Conservation (phyloP, 2,329 filamentous ascomycete genomes). For the Verticillium isaacii region DNA sequence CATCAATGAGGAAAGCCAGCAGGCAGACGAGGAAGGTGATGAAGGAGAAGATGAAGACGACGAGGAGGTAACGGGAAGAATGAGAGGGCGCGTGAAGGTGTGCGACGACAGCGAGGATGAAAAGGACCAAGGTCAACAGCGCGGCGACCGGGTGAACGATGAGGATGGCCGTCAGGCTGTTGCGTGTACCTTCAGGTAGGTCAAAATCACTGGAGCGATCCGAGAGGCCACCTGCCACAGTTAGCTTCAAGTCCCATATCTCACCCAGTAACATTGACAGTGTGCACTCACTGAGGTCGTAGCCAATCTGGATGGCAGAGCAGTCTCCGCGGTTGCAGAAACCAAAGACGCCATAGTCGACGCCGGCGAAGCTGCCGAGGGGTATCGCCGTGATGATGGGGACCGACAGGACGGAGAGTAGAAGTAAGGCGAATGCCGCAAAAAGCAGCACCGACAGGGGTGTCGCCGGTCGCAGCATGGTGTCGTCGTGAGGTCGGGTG, state of each 20-base stretch:
- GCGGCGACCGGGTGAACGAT: conserved; percentile 91
- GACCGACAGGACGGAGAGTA: conserved; percentile 85
- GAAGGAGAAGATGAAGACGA: conserved; percentile 79
- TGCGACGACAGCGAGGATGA: conserved; percentile 71
- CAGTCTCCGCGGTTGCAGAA: conserved; percentile 66
- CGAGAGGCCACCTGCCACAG: neutral
- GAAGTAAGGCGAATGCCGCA: conserved; percentile 75
- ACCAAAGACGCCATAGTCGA: conserved; percentile 89
- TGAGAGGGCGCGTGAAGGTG: conserved; percentile 87
- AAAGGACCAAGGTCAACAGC: conserved; percentile 78
- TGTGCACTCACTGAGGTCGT: conserved; percentile 66
- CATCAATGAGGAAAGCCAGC: conserved; percentile 87
- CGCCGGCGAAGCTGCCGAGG: conserved; percentile 69
- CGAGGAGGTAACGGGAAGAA: conserved; percentile 81
- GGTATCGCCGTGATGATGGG: conserved; percentile 84
- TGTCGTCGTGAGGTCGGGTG: conserved; percentile 24
- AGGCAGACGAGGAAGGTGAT: conserved; percentile 79
- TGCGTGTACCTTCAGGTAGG: conserved; percentile 45
- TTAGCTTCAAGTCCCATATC: neutral
- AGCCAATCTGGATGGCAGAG: conserved; percentile 74
- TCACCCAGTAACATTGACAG: neutral
- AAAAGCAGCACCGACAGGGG: conserved; percentile 83
- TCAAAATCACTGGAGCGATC: conserved; percentile 42
- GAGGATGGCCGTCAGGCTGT: conserved; percentile 77
- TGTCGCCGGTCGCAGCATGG: conserved; percentile 87